Percentiles rank a stretch among this genome's conserved stretches.
phyloP scores from a whole-genome alignment of 371 early-diverging fungal species.

The Apophysomyces ossiformis region DNA sequence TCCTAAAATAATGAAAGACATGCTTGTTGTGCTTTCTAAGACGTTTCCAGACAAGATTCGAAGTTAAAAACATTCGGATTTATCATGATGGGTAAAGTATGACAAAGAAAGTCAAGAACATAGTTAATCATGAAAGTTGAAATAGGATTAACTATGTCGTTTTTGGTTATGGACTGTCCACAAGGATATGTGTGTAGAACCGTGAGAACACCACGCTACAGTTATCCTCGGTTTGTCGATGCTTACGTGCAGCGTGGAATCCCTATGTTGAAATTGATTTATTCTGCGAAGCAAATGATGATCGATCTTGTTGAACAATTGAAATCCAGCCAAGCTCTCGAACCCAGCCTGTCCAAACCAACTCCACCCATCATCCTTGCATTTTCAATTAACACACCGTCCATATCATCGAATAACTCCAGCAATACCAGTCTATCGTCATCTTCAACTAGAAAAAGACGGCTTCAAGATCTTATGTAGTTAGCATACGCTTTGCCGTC shows the following conservation, averaged over 20 bases:
- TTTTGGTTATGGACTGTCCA: slow-evolving; percentile 15
- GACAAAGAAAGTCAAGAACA: not conserved
- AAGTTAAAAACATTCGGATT: slow-evolving; percentile 2
- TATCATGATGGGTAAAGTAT: slow-evolving; percentile 11
- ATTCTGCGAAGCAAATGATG: not conserved
- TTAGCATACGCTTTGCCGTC: no score
- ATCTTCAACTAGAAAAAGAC: not conserved
- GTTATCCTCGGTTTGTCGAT: slow-evolving; percentile 2
- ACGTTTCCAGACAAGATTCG: not conserved
- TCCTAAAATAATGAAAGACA: slow-evolving; percentile 14
- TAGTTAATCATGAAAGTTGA: not conserved
- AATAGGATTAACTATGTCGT: slow-evolving; percentile 1
- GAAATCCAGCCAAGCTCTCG: not conserved
- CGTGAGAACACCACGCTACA: not conserved
- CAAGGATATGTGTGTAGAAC: slow-evolving; percentile 13
- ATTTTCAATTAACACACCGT: not conserved
- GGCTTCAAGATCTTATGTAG: not conserved
- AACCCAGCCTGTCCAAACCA: not conserved
- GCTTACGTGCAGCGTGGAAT: not conserved
- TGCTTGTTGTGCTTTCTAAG: not conserved
- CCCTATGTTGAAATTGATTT: not conserved
- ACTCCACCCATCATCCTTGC: not conserved
- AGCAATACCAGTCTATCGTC: not conserved
- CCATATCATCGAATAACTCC: not conserved
- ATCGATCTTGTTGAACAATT: not conserved